A percentile compares a stretch with the other conserved stretches of the same genome.
phyloP scores from a whole-genome alignment of 2,329 filamentous ascomycete species.

The Venturia asperata region DNA sequence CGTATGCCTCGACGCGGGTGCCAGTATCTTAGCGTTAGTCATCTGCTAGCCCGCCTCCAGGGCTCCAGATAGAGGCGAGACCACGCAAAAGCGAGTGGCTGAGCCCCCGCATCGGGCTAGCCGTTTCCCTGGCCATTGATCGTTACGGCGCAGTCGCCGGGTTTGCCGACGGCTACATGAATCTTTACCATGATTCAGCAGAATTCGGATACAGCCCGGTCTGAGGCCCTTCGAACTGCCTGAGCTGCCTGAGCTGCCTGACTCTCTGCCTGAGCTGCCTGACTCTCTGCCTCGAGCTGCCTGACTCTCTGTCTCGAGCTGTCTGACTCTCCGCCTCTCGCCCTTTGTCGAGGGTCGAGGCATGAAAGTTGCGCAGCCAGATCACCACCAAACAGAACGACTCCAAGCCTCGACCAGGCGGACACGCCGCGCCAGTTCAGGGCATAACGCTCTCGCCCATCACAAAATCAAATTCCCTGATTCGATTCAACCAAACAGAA shows the following conservation, averaged over 20 bases:
- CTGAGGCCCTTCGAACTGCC: not conserved
- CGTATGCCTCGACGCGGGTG: not conserved
- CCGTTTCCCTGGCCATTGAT: not conserved
- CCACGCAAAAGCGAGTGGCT: not conserved
- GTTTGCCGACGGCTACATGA: not conserved
- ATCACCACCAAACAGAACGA: not conserved
- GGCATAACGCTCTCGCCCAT: not conserved
- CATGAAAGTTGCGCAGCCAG: not conserved
- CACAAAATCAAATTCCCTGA: not conserved
- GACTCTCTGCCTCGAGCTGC: not conserved
- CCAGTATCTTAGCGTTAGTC: not conserved
- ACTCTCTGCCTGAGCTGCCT: not conserved
- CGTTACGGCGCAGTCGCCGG: not conserved
- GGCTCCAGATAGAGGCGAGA: not conserved
- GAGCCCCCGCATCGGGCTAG: not conserved
- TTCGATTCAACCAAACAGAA: not conserved
- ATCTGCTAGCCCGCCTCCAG: too few species aligned
- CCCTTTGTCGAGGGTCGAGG: not conserved
- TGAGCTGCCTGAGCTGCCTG: not conserved
- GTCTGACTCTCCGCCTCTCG: not conserved
- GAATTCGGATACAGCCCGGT: not conserved
- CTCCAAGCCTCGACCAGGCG: not conserved
- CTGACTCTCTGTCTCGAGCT: not conserved
- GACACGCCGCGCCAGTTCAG: not conserved
- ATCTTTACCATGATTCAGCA: conserved; percentile 1